Evolutionary conservation across 1,139 yeast genomes (phyloP).

Genomic region (Blastobotrys serpentis): DNA sequence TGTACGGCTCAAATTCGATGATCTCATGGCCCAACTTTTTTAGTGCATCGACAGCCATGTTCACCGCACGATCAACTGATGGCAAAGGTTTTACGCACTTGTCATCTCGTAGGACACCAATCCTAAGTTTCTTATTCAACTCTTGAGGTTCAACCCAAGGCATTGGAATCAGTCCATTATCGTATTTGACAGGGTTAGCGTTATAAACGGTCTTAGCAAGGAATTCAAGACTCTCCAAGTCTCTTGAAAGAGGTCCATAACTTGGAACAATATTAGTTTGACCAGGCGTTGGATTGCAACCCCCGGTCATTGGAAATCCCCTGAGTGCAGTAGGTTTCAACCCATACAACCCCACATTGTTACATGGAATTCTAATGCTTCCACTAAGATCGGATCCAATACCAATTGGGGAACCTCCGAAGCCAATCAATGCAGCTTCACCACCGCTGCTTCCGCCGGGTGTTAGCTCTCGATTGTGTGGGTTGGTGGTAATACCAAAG

Average conservation of each 20-base stretch:
- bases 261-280: slow-evolving; percentile 46
- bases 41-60: slow-evolving; percentile 32
- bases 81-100: slow-evolving; percentile 42
- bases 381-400: slow-evolving; percentile 67
- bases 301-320: slow-evolving; percentile 46
- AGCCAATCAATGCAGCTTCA: slow-evolving; percentile 52
- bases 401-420: slow-evolving; percentile 49
- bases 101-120: slow-evolving; percentile 35
- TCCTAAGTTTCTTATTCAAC: slow-evolving; percentile 38
- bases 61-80: slow-evolving; percentile 44
- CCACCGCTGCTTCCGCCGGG: slow-evolving; percentile 65
- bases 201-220: slow-evolving; percentile 54
- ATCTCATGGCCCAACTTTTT: slow-evolving; percentile 42
- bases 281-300: slow-evolving; percentile 40
- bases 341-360: slow-evolving; percentile 53
- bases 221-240: slow-evolving; percentile 56
- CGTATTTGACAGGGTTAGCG: slow-evolving; percentile 55
- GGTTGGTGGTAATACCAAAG: slow-evolving; percentile 45
- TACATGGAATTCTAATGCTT: slow-evolving; percentile 55
- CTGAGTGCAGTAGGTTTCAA: slow-evolving; percentile 49
- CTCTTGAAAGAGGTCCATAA: slow-evolving; percentile 49
- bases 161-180: slow-evolving; percentile 48
- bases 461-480: slow-evolving; percentile 44
- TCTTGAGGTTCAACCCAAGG: slow-evolving; percentile 50
- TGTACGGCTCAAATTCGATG: slow-evolving; percentile 43